Percentiles rank a stretch among this genome's conserved stretches.
Evolutionary conservation across 2,329 filamentous ascomycete genomes (phyloP).

Genomic region (Beauveria medogensis): DNA sequence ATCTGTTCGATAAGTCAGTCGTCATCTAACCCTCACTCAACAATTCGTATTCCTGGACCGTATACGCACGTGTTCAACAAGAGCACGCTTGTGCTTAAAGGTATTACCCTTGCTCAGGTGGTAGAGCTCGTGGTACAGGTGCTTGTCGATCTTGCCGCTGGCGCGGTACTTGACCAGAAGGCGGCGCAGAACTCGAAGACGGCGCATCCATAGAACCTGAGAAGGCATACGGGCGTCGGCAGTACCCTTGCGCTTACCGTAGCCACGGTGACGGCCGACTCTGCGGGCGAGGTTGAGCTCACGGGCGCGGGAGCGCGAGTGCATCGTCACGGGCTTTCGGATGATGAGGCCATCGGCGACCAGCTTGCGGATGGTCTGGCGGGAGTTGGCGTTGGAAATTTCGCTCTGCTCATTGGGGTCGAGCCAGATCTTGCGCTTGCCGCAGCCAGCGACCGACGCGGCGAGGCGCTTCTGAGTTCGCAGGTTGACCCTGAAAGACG

Average conservation of each 20-base stretch:
- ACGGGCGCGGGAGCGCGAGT: constrained; percentile 94
- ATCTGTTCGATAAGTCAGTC: constrained; percentile 52
- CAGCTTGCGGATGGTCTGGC: constrained; percentile 99
- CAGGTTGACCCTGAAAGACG: constrained; percentile 81
- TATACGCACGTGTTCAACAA: constrained; percentile 96
- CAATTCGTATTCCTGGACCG: neutral
- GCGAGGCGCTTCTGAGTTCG: constrained; percentile 99
- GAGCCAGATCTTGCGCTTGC: constrained; percentile 99
- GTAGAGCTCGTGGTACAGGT: constrained; percentile 99
- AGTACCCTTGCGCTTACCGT: constrained; percentile 99
- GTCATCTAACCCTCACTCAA: neutral
- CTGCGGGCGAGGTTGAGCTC: constrained; percentile 90
- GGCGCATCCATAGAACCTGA: constrained; percentile 99
- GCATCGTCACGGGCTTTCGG: constrained; percentile 99
- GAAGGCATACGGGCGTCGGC: constrained; percentile 98
- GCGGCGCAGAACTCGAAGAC: constrained; percentile 96
- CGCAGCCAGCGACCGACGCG: constrained; percentile 96
- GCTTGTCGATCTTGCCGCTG: constrained; percentile 99
- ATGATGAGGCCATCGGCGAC: constrained; percentile 99
- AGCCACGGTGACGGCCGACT: constrained; percentile 95
- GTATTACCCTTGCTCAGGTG: constrained; percentile 99
- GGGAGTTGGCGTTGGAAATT: constrained; percentile 99
- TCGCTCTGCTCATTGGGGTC: constrained; percentile 99
- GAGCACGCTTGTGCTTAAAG: constrained; percentile 99
- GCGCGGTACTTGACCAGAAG: constrained; percentile 99